These are phyloP conservation scores for Chrysochromulina tobinii DNA, from an alignment of 78 protist genomes.

Conservation along the genomic window DNA sequence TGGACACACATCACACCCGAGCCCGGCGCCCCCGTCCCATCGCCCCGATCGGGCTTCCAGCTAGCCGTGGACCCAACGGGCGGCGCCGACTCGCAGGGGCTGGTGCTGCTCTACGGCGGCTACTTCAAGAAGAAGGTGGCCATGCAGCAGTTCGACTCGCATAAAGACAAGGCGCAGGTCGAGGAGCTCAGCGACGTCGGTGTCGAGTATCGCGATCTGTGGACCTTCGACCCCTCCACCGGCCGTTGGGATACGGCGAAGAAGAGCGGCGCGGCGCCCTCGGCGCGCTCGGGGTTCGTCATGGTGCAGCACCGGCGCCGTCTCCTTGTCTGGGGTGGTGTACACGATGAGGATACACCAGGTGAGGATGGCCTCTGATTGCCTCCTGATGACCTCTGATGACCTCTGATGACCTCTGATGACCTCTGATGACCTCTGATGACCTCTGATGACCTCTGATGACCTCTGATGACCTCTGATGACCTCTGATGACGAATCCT, in stretches of 20 bases:
- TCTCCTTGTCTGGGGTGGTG: background rate
- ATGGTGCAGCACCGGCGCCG: background rate
- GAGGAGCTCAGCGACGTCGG: background rate
- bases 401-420: no score
- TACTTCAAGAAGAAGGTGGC: conserved; percentile 11
- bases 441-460: no score
- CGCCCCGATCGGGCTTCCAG: background rate
- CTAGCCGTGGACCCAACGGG: background rate
- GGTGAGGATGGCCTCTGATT: no score
- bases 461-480: no score
- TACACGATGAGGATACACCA: conserved; percentile 1
- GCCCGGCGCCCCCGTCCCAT: background rate
- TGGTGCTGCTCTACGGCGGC: background rate
- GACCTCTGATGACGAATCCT: no score
- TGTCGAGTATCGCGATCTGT: background rate
- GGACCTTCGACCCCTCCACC: background rate
- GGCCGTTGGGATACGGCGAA: background rate
- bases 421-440: no score
- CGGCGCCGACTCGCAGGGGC: background rate
- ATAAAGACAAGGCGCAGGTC: background rate
- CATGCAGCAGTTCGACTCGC: conserved; percentile 3
- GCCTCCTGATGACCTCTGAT: no score
- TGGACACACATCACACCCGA: background rate
- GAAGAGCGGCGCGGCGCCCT: background rate
- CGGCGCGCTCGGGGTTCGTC: background rate